Base-by-base conservation (phyloP, 306 rosid genomes). In the Luffa aegyptiaca region DNA sequence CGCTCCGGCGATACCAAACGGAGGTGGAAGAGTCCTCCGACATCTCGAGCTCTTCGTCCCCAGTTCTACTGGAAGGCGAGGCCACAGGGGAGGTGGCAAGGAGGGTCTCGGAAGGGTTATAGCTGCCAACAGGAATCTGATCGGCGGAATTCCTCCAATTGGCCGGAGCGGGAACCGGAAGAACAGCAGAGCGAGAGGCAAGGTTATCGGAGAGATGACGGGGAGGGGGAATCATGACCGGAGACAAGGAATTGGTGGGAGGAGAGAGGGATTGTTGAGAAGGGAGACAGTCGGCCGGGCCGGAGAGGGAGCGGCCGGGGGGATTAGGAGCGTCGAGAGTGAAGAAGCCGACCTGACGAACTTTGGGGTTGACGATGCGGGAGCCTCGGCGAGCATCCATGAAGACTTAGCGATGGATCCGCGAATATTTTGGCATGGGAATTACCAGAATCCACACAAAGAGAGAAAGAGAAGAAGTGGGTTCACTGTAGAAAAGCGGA, bases 321-420 rank as follows among this genome's bases (percentile, higher is more conserved):
- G 78, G 93, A 79, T 7, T 13, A 0, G 83, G 79, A 64, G 93
- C 84, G 51, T 62, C 48, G 18, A 90, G 89, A 18, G 92, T 75
- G 86, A 86, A 84, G 88, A 92, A 92, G 26, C 93, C 98, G 20
- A 93, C 93, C 66, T 80, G 93, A 78, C 93, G 90, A 79, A 93
- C 84, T 83, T 86, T 91, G 33, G 96, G 98, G 80, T 92, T 92
- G 82, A 75, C 80, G 33, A 83, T 21, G 9, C 93, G 89, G 33
- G 93, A 80, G 77, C 53, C 65, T 11, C 91, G 94, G 77, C 88
- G 90, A 74, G 88, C 78, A 75, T 91, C 95, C 98, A 93, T 93
- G 86, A 55, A 53, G 82, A 63, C 10, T 35, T 63, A 63, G 44
- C 42, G 70, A 26, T 8, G 66, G 33, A 59, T 58, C 35, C 36